A percentile compares a stretch with the other conserved stretches of the same genome.
Evolutionary conservation across 495 filamentous ascomycete genomes (phyloP).

Genomic region (Chaetomium cochliodes): DNA sequence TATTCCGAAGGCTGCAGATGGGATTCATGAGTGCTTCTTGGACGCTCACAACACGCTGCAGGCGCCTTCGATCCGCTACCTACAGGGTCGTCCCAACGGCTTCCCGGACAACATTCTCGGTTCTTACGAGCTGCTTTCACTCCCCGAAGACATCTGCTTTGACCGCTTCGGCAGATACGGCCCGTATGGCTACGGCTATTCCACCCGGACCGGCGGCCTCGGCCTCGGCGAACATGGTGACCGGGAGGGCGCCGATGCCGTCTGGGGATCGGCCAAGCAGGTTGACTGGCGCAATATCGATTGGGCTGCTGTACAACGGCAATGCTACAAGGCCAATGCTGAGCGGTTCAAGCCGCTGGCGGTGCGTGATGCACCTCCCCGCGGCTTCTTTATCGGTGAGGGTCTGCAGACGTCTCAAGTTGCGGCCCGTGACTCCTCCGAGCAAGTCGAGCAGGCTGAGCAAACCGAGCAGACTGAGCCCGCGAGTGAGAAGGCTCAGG

Average conservation of each 20-base stretch:
- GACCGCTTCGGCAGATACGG: slow-evolving; percentile 87
- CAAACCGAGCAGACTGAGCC: slow-evolving; percentile 23
- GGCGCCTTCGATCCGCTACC: slow-evolving; percentile 67
- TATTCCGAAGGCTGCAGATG: slow-evolving; percentile 48
- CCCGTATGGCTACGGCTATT: slow-evolving; percentile 88
- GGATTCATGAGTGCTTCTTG: slow-evolving; percentile 71
- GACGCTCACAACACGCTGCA: slow-evolving; percentile 59
- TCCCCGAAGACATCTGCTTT: slow-evolving; percentile 88
- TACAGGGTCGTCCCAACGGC: slow-evolving; percentile 69
- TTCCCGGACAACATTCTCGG: slow-evolving; percentile 83
- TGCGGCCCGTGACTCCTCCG: slow-evolving; percentile 28
- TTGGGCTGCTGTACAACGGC: slow-evolving; percentile 73
- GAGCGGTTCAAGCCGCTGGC: slow-evolving; percentile 58
- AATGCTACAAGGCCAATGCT: slow-evolving; percentile 67
- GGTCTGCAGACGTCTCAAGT: slow-evolving; percentile 15
- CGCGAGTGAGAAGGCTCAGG: slow-evolving; percentile 25
- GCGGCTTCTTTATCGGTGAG: slow-evolving; percentile 46
- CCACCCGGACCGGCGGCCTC: slow-evolving; percentile 67
- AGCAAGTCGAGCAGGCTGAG: slow-evolving; percentile 6
- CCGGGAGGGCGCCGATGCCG: slow-evolving; percentile 65
- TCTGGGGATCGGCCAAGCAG: slow-evolving; percentile 66
- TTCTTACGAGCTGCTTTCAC: slow-evolving; percentile 73
- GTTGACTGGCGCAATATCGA: slow-evolving; percentile 71
- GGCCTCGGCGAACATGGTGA: slow-evolving; percentile 79
- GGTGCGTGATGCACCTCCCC: slow-evolving; percentile 38